Conservation (phyloP, 1,284 basidiomycete genomes). For the Polyporus tsugae region DNA sequence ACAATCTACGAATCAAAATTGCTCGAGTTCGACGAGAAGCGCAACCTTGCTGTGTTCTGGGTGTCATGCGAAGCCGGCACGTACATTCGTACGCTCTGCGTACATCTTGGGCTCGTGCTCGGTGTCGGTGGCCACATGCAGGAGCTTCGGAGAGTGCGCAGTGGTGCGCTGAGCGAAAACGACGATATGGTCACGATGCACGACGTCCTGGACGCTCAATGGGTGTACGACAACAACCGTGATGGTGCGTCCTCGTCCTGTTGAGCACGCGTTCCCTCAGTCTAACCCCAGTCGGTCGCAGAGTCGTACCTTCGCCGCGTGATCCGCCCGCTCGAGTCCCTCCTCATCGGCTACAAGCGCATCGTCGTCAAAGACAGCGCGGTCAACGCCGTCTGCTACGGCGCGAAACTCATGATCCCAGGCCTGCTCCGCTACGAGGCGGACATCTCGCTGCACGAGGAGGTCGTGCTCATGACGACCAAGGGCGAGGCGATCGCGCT, state of each 20-base stretch:
- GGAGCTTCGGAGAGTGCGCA: conserved; percentile 94
- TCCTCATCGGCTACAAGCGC: conserved; percentile 97
- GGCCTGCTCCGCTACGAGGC: conserved; percentile 97
- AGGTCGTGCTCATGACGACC: conserved; percentile 99
- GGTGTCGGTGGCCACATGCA: conserved; percentile 99
- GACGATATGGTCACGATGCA: conserved; percentile 99
- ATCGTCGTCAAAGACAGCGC: conserved; percentile 99
- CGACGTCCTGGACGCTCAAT: conserved; percentile 99
- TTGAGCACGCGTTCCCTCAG: neutral
- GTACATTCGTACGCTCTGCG: conserved; percentile 98
- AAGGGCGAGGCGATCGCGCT: conserved; percentile 99
- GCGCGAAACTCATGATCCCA: conserved; percentile 99
- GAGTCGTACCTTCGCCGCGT: conserved; percentile 97
- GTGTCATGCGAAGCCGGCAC: conserved; percentile 99
- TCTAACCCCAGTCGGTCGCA: conserved; percentile 42
- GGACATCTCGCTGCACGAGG: conserved; percentile 95
- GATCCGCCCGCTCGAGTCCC: conserved; percentile 93
- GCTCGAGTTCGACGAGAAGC: conserved; percentile 97
- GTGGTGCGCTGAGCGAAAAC: conserved; percentile 96
- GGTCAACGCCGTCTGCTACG: conserved; percentile 99
- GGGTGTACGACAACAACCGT: conserved; percentile 98
- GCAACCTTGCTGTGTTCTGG: conserved; percentile 98
- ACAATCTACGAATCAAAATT: conserved; percentile 98
- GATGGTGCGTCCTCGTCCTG: conserved; percentile 66
- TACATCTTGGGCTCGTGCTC: conserved; percentile 93